Conservation (phyloP, 2,329 filamentous ascomycete species). For the Endothia cerciana region DNA sequence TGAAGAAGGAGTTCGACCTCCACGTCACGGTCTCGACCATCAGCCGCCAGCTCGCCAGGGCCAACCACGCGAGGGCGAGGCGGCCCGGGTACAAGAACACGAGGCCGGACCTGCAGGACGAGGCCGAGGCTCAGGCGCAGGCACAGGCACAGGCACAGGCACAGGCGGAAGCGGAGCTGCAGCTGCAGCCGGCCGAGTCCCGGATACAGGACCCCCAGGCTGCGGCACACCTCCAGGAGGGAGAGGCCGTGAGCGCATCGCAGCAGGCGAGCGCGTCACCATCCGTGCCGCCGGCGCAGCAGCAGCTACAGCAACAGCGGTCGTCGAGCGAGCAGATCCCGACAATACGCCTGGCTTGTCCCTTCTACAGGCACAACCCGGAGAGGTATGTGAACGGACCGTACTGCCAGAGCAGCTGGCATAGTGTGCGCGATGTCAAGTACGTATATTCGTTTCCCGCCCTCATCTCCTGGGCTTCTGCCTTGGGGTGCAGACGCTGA, state of each 20-base stretch:
- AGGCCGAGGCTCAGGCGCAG: not conserved
- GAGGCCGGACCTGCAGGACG: slow-evolving; percentile 24
- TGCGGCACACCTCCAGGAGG: not conserved
- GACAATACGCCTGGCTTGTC: slow-evolving; percentile 19
- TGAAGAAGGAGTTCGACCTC: slow-evolving; percentile 27
- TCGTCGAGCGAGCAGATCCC: not conserved
- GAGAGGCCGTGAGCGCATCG: not conserved
- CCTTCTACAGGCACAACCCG: slow-evolving; percentile 22
- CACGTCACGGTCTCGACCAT: slow-evolving; percentile 27
- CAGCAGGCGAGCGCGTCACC: not conserved
- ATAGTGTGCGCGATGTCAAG: slow-evolving; percentile 25
- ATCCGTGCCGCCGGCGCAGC: not conserved
- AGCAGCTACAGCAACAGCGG: slow-evolving; percentile 1
- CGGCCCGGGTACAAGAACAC: slow-evolving; percentile 28
- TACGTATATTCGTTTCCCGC: slow-evolving; percentile 10
- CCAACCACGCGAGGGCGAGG: slow-evolving; percentile 21
- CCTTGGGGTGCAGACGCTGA: not conserved
- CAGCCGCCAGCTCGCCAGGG: slow-evolving; percentile 26
- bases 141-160: not conserved
- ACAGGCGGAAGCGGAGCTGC: slow-evolving; percentile 3
- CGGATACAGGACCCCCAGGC: slow-evolving; percentile 3
- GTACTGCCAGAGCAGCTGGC: slow-evolving; percentile 26
- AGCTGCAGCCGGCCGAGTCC: not conserved
- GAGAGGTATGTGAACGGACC: slow-evolving; percentile 20
- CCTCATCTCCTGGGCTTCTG: not conserved